These are phyloP conservation scores for Atkinsonella hypoxylon DNA, from an alignment of 2,329 filamentous ascomycete species.

Conservation along the genomic window DNA sequence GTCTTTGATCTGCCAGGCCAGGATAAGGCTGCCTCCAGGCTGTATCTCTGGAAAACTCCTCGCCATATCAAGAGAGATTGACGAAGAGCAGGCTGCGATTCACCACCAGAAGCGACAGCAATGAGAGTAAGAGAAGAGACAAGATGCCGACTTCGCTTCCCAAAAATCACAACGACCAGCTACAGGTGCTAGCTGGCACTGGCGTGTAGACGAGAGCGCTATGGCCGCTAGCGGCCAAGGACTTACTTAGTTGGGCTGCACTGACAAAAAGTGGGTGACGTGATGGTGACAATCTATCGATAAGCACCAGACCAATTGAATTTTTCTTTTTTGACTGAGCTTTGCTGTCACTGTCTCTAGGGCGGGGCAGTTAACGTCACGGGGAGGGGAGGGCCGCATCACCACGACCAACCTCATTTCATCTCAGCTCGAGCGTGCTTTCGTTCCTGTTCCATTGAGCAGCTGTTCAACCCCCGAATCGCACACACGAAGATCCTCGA, in stretches of 20 bases:
- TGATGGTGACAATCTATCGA: no score
- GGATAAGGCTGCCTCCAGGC: constrained; percentile 81
- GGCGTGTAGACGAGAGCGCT: no score
- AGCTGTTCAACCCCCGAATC: neutral
- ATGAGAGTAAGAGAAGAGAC: neutral
- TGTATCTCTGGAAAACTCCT: constrained; percentile 65
- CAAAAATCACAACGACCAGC: neutral
- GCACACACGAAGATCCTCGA: neutral
- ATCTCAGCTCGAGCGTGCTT: neutral
- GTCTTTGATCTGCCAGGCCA: constrained; percentile 89
- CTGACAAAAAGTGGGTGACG: no score
- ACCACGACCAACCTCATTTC: constrained; percentile 1
- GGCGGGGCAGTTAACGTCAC: constrained; percentile 2
- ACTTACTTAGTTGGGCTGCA: no score
- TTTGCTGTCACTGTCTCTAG: neutral
- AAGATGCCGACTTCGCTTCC: constrained; percentile 2
- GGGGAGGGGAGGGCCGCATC: constrained; percentile 1
- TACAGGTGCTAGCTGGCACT: neutral
- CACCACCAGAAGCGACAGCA: neutral
- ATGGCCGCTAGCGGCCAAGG: no score
- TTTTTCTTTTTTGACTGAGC: no score
- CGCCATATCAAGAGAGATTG: constrained; percentile 20
- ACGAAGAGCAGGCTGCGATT: neutral
- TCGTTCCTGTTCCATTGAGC: neutral
- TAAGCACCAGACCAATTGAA: no score